Evolutionary conservation across 805 yeast species (phyloP).

Genomic region (Candida ulmi): DNA sequence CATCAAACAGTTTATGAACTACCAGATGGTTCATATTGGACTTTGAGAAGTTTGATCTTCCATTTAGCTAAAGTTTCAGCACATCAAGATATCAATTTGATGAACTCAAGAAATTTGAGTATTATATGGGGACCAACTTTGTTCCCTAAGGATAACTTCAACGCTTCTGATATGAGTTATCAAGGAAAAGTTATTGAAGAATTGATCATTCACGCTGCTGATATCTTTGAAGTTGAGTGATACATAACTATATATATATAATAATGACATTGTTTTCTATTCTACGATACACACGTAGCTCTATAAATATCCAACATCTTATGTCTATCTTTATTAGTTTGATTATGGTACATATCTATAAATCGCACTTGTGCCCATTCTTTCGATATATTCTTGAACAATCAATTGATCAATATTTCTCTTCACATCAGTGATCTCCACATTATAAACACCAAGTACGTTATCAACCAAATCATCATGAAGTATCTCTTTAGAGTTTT

Average conservation of each 20-base stretch:
- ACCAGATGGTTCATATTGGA: conserved; percentile 94
- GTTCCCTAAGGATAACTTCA: conserved; percentile 60
- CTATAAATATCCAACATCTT: too few relatives aligned
- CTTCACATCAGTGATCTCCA: conserved; percentile 7
- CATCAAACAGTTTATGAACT: conserved; percentile 85
- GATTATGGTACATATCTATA: conserved; percentile 17
- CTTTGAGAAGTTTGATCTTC: conserved; percentile 76
- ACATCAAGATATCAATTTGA: conserved; percentile 60
- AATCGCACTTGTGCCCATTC: conserved; percentile 2
- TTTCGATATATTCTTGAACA: conserved; percentile 7
- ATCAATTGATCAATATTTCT: conserved; percentile 8
- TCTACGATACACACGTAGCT: too few relatives aligned
- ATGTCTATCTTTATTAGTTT: too few relatives aligned
- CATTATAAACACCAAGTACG: conserved; percentile 5
- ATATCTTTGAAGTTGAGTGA: conserved; percentile 63
- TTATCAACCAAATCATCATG: conserved; percentile 12
- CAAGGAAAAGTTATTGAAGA: conserved; percentile 81
- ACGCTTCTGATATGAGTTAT: conserved; percentile 67
- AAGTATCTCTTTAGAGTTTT: conserved; percentile 4
- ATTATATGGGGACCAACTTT: conserved; percentile 95
- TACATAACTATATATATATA: too few relatives aligned
- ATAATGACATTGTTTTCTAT: too few relatives aligned
- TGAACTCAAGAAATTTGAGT: conserved; percentile 77
- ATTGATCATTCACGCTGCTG: conserved; percentile 75
- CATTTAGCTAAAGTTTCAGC: conserved; percentile 74